These are phyloP conservation scores for Ophiocordyceps camponoti-leonardi DNA, from an alignment of 2,329 filamentous ascomycete species.

Conservation along the genomic window DNA sequence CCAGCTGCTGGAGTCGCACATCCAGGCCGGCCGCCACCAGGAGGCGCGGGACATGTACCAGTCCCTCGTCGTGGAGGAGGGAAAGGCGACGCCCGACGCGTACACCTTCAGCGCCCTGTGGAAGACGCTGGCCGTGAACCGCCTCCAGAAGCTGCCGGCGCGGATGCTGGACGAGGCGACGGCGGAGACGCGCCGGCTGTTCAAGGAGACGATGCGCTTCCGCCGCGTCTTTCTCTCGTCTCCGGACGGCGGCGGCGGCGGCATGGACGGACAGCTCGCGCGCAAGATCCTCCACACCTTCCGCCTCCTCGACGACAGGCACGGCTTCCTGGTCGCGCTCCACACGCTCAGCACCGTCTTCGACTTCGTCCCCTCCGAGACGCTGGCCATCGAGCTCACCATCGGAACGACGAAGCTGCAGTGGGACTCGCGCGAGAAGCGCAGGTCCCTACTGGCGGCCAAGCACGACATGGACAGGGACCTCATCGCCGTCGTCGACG, in stretches of 20 bases:
- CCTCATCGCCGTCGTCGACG: conserved; percentile 12
- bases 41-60: conserved; percentile 39
- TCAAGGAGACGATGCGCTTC: conserved; percentile 31
- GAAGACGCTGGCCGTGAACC: conserved; percentile 37
- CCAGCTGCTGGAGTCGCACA: conserved; percentile 51
- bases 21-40: conserved; percentile 37
- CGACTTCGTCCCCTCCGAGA: conserved; percentile 24
- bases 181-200: conserved; percentile 21
- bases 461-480: conserved; percentile 24
- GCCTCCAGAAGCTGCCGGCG: conserved; percentile 18
- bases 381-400: conserved; percentile 27
- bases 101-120: conserved; percentile 55
- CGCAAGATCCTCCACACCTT: conserved; percentile 33
- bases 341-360: conserved; percentile 24
- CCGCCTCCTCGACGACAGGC: conserved; percentile 24
- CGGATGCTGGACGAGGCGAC: conserved; percentile 13
- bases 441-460: conserved; percentile 22
- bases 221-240: conserved; percentile 25
- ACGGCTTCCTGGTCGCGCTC: conserved; percentile 28
- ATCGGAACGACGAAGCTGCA: conserved; percentile 25
- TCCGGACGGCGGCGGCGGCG: conserved; percentile 22
- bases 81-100: conserved; percentile 38
- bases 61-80: conserved; percentile 29
- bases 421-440: conserved; percentile 21
- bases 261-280: conserved; percentile 28